Evolutionary conservation across 176 grass and related monocot species (phyloP).

Genomic region (Leersia perrieri): DNA sequence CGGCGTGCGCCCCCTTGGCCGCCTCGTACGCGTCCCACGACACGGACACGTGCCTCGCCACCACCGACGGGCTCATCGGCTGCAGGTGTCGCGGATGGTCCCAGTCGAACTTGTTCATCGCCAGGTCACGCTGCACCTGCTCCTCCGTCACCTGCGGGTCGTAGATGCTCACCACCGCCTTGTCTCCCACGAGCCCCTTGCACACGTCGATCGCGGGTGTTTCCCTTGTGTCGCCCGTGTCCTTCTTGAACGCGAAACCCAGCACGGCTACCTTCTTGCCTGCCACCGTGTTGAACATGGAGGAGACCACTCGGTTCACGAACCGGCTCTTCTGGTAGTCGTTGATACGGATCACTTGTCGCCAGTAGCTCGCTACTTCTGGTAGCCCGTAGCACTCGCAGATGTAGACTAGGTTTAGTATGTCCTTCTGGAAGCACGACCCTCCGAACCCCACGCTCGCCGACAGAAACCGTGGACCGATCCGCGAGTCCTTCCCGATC

Average conservation of each 20-base stretch:
- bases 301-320: slow-evolving; percentile 43
- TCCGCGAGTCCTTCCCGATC: slow-evolving; percentile 36
- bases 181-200: slow-evolving; percentile 42
- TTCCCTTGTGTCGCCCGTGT: slow-evolving; percentile 40
- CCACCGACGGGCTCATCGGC: slow-evolving; percentile 42
- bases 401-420: slow-evolving; percentile 52
- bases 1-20: slow-evolving; percentile 29
- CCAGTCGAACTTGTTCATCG: slow-evolving; percentile 83
- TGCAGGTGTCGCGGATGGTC: slow-evolving; percentile 79
- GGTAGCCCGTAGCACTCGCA: slow-evolving; percentile 54
- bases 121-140: slow-evolving; percentile 65
- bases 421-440: slow-evolving; percentile 60
- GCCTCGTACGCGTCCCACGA: slow-evolving; percentile 44
- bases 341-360: slow-evolving; percentile 41
- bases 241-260: slow-evolving; percentile 50
- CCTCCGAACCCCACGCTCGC: slow-evolving; percentile 41
- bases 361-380: slow-evolving; percentile 41
- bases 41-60: slow-evolving; percentile 12
- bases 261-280: slow-evolving; percentile 47
- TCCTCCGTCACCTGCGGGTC: slow-evolving; percentile 77
- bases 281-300: slow-evolving; percentile 52
- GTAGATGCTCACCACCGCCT: slow-evolving; percentile 61
- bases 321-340: slow-evolving; percentile 46
- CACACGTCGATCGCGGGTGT: slow-evolving; percentile 52
- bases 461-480: slow-evolving; percentile 33